Percentiles rank a stretch among this genome's conserved stretches.
Evolutionary conservation across 331 rosid species (phyloP).

Genomic region (Quercus lobata): DNA sequence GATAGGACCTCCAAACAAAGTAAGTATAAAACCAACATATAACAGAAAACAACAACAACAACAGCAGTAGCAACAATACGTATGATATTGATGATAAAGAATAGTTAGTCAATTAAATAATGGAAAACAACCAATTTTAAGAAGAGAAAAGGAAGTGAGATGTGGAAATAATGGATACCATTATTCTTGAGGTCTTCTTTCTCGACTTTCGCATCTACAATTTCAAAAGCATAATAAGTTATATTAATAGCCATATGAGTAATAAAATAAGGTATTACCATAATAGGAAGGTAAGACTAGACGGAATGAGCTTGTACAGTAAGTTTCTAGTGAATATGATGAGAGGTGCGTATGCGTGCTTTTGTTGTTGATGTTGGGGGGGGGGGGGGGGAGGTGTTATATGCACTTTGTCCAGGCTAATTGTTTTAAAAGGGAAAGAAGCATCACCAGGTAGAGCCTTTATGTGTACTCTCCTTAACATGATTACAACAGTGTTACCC

Average conservation of each 20-base stretch:
- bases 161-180: constrained; percentile 35
- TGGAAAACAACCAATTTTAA: not conserved
- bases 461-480: not conserved
- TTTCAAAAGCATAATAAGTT: constrained; percentile 21
- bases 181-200: constrained; percentile 70
- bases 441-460: not conserved
- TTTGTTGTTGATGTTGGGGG: not conserved
- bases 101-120: not conserved
- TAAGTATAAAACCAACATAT: not conserved
- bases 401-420: not conserved
- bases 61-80: not conserved
- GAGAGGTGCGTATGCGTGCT: not conserved
- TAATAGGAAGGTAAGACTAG: not conserved
- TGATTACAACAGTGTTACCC: not conserved
- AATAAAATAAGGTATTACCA: not conserved
- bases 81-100: not conserved
- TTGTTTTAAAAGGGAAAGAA: not conserved
- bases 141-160: constrained; percentile 9
- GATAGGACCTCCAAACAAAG: not conserved
- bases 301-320: not conserved
- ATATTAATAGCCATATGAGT: not conserved
- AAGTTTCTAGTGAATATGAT: not conserved
- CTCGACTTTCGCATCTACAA: constrained; percentile 71
- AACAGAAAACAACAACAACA: not conserved
- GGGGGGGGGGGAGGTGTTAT: not conserved